Percentiles rank a stretch among this genome's conserved stretches.
These are phyloP conservation scores for Hylodesmum podocarpum DNA, from an alignment of 306 rosid genomes.

Conservation along the genomic window DNA sequence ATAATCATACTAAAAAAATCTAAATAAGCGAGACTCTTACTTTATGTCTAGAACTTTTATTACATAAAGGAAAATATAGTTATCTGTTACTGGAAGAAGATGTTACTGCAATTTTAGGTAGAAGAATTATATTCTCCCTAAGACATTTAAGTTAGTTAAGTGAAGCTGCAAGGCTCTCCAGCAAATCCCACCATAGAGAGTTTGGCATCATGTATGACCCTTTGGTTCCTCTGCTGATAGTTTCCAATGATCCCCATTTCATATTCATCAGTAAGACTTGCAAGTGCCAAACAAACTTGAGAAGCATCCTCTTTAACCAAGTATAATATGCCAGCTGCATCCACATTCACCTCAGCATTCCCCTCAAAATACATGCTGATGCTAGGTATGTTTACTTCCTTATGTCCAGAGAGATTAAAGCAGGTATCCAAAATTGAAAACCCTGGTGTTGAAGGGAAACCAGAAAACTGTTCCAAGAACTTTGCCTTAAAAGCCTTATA, in stretches of 20 bases:
- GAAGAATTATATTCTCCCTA: too few relatives aligned
- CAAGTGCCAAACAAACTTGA: not conserved
- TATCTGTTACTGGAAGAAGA: not conserved
- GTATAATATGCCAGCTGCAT: not conserved
- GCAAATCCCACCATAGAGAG: not conserved
- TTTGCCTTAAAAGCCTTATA: not conserved
- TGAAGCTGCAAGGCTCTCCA: not conserved
- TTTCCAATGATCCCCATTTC: not conserved
- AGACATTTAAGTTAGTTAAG: not conserved
- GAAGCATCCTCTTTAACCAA: not conserved
- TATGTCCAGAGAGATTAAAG: not conserved
- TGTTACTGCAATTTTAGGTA: too few relatives aligned
- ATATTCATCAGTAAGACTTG: not conserved
- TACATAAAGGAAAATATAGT: not conserved
- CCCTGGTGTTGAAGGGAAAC: not conserved
- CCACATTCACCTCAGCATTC: not conserved
- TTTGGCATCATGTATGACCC: not conserved
- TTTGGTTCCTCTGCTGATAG: conserved; percentile 2
- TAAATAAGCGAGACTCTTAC: not conserved
- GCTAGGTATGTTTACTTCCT: not conserved
- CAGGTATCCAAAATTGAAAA: not conserved
- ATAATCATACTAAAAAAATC: too few relatives aligned
- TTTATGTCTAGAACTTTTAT: not conserved
- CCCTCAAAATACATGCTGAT: not conserved
- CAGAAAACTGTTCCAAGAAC: not conserved